These are phyloP conservation scores for Pisolithus marmoratus DNA, from an alignment of 768 basidiomycete genomes.

Conservation along the genomic window DNA sequence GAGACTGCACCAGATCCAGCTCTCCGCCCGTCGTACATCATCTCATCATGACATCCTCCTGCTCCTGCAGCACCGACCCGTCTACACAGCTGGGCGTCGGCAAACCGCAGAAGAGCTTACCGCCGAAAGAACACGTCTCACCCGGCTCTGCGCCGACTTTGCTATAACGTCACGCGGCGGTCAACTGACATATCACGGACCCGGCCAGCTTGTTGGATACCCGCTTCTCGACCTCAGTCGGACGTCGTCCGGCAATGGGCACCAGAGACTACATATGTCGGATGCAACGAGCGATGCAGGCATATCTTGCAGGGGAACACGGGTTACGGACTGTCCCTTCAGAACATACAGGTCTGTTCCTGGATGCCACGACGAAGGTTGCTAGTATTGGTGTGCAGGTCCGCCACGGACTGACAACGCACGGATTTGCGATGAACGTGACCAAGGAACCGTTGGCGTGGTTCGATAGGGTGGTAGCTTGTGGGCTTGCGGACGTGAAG, in stretches of 20 bases:
- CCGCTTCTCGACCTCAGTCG: conserved; percentile 87
- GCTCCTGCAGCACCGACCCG: conserved; percentile 85
- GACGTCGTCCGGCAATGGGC: conserved; percentile 61
- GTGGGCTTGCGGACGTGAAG: conserved; percentile 79
- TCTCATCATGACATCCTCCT: conserved; percentile 59
- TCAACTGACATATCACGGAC: conserved; percentile 94
- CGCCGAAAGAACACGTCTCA: conserved; percentile 60
- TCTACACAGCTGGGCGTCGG: conserved; percentile 91
- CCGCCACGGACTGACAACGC: conserved; percentile 87
- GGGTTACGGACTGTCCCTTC: conserved; percentile 52
- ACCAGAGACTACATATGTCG: conserved; percentile 75
- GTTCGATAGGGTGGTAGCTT: conserved; percentile 88
- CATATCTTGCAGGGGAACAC: conserved; percentile 56
- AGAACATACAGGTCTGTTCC: conserved; percentile 88
- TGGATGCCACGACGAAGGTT: conserved; percentile 75
- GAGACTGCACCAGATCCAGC: conserved; percentile 60
- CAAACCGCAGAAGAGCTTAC: conserved; percentile 59
- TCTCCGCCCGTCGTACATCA: conserved; percentile 45
- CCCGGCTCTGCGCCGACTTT: conserved; percentile 81
- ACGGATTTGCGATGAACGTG: conserved; percentile 93
- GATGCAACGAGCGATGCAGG: conserved; percentile 67
- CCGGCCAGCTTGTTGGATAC: conserved; percentile 95
- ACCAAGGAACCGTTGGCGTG: conserved; percentile 74
- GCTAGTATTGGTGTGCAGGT: conserved; percentile 97
- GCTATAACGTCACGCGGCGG: conserved; percentile 80